Evolutionary conservation across 2,329 filamentous ascomycete genomes (phyloP).

Genomic region (Talaromyces sp.): DNA sequence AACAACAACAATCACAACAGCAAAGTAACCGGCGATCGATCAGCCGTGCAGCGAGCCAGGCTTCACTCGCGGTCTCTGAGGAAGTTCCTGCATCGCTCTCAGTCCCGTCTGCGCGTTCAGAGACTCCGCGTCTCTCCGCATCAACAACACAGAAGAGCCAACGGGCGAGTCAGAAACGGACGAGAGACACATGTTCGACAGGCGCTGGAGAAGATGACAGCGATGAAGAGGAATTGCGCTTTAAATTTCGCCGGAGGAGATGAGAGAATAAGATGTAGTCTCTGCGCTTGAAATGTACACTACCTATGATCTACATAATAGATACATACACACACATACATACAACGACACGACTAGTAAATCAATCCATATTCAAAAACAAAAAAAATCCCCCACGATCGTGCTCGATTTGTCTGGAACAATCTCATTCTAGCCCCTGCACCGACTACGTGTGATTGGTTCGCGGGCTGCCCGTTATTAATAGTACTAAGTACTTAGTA

Average conservation of each 20-base stretch:
- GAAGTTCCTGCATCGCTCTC: background rate
- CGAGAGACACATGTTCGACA: conserved; percentile 38
- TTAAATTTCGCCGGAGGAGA: conserved; percentile 47
- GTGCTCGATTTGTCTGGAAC: background rate
- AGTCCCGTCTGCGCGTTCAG: conserved; percentile 13
- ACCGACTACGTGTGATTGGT: background rate
- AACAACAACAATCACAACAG: background rate
- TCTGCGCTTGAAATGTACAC: background rate
- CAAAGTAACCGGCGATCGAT: conserved; percentile 1
- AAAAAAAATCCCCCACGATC: background rate
- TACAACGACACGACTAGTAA: background rate
- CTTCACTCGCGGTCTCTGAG: conserved; percentile 7
- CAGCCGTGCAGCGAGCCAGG: conserved; percentile 4
- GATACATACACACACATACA: background rate
- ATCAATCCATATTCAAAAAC: background rate
- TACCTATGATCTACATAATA: background rate
- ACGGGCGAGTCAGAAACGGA: conserved; percentile 24
- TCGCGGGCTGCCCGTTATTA: background rate
- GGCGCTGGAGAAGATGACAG: conserved; percentile 57
- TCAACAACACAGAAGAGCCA: conserved; percentile 16
- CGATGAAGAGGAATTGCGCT: conserved; percentile 54
- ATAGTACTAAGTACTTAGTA: too few relatives aligned
- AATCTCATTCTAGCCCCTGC: background rate
- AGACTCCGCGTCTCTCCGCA: conserved; percentile 14
- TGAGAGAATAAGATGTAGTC: background rate